phyloP scores from a whole-genome alignment of 148 eudicot genomes.

The Spergularia marina region DNA sequence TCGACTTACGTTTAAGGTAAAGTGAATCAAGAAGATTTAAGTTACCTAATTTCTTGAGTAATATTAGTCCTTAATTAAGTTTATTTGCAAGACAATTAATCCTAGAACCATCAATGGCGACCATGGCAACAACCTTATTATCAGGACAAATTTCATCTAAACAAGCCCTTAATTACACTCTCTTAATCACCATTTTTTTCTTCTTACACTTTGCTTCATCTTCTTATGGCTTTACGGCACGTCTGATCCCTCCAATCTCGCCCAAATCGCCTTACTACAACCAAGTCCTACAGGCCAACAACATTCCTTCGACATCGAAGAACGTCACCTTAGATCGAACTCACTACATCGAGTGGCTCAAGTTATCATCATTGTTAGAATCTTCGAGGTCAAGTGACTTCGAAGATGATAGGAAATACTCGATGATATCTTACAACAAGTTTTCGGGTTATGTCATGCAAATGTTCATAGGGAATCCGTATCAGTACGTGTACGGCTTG shows the following conservation, averaged over 20 bases:
- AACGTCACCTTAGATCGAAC: not conserved
- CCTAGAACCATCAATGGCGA: not conserved
- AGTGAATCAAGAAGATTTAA: too few relatives aligned
- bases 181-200: not conserved
- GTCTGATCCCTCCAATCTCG: constrained; percentile 5
- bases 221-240: not conserved
- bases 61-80: too few relatives aligned
- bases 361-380: not conserved
- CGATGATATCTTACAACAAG: not conserved
- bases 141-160: not conserved
- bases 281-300: constrained; percentile 11
- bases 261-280: constrained; percentile 4
- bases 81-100: too few relatives aligned
- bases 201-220: not conserved
- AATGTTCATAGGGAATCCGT: constrained; percentile 1
- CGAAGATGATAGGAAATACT: not conserved
- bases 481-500: not conserved
- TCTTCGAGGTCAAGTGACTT: not conserved
- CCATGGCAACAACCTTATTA: not conserved
- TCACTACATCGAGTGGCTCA: constrained; percentile 5
- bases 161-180: not conserved
- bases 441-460: constrained; percentile 5
- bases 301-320: not conserved
- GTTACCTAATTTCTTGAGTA: too few relatives aligned
- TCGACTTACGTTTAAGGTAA: too few relatives aligned